These are phyloP conservation scores for Pleurotus citrinopileatus DNA, from an alignment of 768 basidiomycete species.

Conservation along the genomic window DNA sequence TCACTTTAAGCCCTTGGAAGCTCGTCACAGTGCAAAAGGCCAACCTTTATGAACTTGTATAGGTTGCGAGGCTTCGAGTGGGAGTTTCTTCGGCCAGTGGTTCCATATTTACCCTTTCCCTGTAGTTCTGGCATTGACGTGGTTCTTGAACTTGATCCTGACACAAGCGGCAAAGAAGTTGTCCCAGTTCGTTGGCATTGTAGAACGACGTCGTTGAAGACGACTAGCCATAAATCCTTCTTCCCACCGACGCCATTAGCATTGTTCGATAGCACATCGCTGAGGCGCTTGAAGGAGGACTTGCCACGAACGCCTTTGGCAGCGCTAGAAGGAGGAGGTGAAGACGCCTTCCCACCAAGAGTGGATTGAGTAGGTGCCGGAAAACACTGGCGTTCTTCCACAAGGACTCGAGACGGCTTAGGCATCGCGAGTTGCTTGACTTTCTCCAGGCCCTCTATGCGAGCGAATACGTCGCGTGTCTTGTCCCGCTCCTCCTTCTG, in stretches of 20 bases:
- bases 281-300: conserved; percentile 84
- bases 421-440: conserved; percentile 90
- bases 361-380: conserved; percentile 31
- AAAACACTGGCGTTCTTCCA: conserved; percentile 69
- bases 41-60: conserved; percentile 86
- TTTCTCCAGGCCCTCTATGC: conserved; percentile 95
- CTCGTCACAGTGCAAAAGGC: neutral
- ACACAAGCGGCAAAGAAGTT: conserved; percentile 77
- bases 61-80: conserved; percentile 86
- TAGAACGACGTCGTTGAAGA: conserved; percentile 93
- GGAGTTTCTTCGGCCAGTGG: conserved; percentile 69
- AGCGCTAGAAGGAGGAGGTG: conserved; percentile 38
- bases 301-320: conserved; percentile 75
- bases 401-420: conserved; percentile 82
- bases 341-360: conserved; percentile 30
- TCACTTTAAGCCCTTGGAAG: neutral
- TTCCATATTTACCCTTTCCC: conserved; percentile 82
- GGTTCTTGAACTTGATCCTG: conserved; percentile 63
- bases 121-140: conserved; percentile 82
- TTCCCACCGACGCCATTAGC: conserved; percentile 59
- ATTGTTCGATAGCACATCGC: conserved; percentile 74
- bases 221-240: conserved; percentile 91
- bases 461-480: conserved; percentile 91
- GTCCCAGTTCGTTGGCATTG: conserved; percentile 89
- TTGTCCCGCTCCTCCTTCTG: conserved; percentile 94